phyloP scores from a whole-genome alignment of 176 grass and related monocot species.

The Ananas comosus region DNA sequence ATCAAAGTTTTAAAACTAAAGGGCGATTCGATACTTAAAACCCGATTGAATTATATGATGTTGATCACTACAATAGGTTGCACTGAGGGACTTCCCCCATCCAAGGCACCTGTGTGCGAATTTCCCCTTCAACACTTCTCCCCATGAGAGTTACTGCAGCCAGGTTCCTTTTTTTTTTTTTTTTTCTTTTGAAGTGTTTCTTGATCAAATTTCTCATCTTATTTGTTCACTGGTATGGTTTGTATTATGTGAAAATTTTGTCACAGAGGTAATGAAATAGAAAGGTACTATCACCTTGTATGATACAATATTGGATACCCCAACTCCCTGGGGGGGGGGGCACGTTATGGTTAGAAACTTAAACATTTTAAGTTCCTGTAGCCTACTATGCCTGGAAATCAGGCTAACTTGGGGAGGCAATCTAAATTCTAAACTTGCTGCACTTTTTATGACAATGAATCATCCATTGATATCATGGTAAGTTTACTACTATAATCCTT shows the following conservation, averaged over 20 bases:
- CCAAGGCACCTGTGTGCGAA: conserved; percentile 56
- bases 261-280: no score
- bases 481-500: no score
- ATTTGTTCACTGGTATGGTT: background rate
- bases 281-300: no score
- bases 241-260: background rate
- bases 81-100: conserved; percentile 53
- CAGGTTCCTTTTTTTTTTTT: conserved; percentile 29
- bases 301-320: no score
- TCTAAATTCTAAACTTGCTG: no score
- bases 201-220: background rate
- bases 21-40: background rate
- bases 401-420: no score
- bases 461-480: no score
- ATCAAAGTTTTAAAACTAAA: background rate
- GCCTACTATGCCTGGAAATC: no score
- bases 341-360: no score
- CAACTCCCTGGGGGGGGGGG: no score
- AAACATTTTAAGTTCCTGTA: no score
- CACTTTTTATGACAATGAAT: no score
- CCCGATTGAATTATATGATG: background rate
- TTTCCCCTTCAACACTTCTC: conserved; percentile 35
- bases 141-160: conserved; percentile 26
- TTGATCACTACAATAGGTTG: conserved; percentile 28
- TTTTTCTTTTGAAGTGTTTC: background rate